These are phyloP conservation scores for Fraxinus angustifolia DNA, from an alignment of 305 asterid species.

Conservation along the genomic window DNA sequence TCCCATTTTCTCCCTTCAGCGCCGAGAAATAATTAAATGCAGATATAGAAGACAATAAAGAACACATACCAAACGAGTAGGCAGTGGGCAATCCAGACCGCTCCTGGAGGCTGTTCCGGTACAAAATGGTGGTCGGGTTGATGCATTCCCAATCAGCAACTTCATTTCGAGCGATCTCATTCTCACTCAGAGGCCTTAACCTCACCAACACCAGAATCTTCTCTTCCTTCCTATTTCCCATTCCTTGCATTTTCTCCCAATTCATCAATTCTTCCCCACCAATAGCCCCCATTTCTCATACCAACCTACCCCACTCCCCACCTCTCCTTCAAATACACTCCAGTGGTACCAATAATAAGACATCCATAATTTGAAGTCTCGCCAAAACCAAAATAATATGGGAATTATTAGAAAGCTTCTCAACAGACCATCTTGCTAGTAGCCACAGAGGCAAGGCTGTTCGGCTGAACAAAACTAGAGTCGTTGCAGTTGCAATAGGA, in stretches of 20 bases:
- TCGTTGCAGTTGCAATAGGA: conserved; percentile 32
- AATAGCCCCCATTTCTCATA: conserved; percentile 66
- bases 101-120: conserved; percentile 88
- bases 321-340: conserved; percentile 28
- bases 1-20: no score
- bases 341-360: conserved; percentile 24
- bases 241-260: conserved; percentile 74
- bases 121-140: conserved; percentile 77
- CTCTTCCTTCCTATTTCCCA: conserved; percentile 52
- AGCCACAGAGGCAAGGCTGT: conserved; percentile 31
- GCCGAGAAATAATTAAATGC: not conserved
- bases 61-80: conserved; percentile 73
- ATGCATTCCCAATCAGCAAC: conserved; percentile 97
- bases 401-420: conserved; percentile 26
- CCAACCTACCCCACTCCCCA: conserved; percentile 11
- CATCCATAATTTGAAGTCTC: conserved; percentile 25
- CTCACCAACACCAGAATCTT: conserved; percentile 87
- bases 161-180: conserved; percentile 66
- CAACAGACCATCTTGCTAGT: conserved; percentile 33
- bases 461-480: conserved; percentile 28
- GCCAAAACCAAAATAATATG: conserved; percentile 16
- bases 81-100: conserved; percentile 84
- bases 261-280: conserved; percentile 70
- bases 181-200: conserved; percentile 86
- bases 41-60: conserved; percentile 5